Base-by-base conservation (phyloP, 768 basidiomycete genomes). In the Suillus hirtellus region DNA sequence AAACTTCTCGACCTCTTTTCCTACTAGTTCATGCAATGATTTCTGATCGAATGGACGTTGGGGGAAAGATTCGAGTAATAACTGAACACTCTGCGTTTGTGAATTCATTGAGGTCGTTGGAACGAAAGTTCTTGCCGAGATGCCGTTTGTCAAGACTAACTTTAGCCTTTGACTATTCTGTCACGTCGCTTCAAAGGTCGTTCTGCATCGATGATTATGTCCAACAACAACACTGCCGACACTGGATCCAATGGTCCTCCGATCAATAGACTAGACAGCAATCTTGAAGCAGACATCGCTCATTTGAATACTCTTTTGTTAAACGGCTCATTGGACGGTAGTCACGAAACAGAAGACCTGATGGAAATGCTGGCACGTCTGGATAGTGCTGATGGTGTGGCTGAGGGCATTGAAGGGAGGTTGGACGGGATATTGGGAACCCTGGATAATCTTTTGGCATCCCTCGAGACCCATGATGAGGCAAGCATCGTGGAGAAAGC, bases 391-490 rank as follows among this genome's bases (percentile, higher is more conserved):
- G 80, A 87, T 65, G 80, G 79, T 38, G 70, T 91, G 66, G 90
- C 89, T 3, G 71, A 77, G 38, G 86, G 80, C 2, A 80, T 93
- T 53, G 91, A 92, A 69, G 71, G 71, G 62, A 84, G 82, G 66
- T 75, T 93, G 47, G 89, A 93, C 69, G 79, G 71, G 21, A 76
- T 93, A 40, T 74, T 93, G 60, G 80, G 71, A 50, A 84, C 83
- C 59, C 74, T 92, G 63, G 88, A 91, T 70, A 67, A 66, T 12
- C 73, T 92, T 9, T 70, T 92, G 17, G 73, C 74, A 6, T 72
- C 72, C 12, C 74, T 90, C 24, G 82, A 83, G 61, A 52, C 59
- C 34, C 59, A 63, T 24, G 63, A 63, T 40, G 35, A 27, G 52
- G 38, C 59, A 12, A 37, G 43, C 21, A 8, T 60, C 27, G 63